Percentiles rank a stretch among this genome's conserved stretches.
Evolutionary conservation across 352 stramenopile genomes (phyloP).

Genomic region (Phytophthora kernoviae): DNA sequence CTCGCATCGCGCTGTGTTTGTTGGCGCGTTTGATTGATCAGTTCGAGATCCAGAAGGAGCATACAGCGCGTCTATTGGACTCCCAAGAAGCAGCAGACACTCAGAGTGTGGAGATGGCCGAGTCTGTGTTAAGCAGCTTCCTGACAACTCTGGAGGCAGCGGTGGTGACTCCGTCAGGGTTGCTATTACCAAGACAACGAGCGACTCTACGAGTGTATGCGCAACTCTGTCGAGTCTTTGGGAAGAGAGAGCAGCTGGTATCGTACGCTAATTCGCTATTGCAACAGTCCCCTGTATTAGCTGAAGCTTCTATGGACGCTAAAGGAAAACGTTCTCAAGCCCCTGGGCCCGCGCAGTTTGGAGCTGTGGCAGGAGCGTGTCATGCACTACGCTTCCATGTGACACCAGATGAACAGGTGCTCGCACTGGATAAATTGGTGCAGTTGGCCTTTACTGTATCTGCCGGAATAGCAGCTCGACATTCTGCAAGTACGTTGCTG

Average conservation of each 20-base stretch:
- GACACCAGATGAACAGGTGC: slow-evolving; percentile 26
- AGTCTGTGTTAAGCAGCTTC: slow-evolving; percentile 47
- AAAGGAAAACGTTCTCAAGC: slow-evolving; percentile 54
- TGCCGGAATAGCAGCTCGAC: slow-evolving; percentile 47
- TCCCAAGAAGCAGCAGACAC: slow-evolving; percentile 13
- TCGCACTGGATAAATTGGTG: slow-evolving; percentile 51
- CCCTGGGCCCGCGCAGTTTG: slow-evolving; percentile 47
- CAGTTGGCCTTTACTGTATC: slow-evolving; percentile 59
- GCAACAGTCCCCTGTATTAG: slow-evolving; percentile 59
- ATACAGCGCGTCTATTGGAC: slow-evolving; percentile 22
- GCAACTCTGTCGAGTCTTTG: slow-evolving; percentile 56
- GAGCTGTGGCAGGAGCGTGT: slow-evolving; percentile 49
- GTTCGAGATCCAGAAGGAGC: slow-evolving; percentile 49
- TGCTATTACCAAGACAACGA: slow-evolving; percentile 48
- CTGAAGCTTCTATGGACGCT: slow-evolving; percentile 29
- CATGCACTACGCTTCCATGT: slow-evolving; percentile 68
- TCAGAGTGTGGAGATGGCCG: slow-evolving; percentile 54
- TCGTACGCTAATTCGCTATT: slow-evolving; percentile 42
- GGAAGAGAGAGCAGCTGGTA: slow-evolving; percentile 52
- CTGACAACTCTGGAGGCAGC: slow-evolving; percentile 54
- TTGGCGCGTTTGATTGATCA: slow-evolving; percentile 67
- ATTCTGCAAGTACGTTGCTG: slow-evolving; percentile 63
- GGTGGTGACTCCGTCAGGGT: slow-evolving; percentile 51
- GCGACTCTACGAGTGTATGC: slow-evolving; percentile 65
- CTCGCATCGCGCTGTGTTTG: slow-evolving; percentile 63